These are phyloP conservation scores for Fabrea salina DNA, from an alignment of 169 alveolate species.

Conservation along the genomic window DNA sequence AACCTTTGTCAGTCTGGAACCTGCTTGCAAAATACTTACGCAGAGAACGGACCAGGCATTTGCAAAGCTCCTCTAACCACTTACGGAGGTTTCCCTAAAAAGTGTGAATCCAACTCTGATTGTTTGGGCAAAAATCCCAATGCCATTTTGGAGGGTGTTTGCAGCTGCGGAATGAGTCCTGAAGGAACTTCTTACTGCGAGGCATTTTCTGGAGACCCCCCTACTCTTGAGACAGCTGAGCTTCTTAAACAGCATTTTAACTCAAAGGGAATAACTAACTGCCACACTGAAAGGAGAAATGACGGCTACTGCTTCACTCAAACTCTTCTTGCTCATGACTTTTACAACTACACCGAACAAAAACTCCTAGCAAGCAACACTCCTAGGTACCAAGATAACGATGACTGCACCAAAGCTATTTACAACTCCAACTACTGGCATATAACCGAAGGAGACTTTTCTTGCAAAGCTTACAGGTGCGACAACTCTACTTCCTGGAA, in stretches of 20 bases:
- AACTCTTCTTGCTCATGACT: neutral
- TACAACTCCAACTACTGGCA: neutral
- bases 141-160: neutral
- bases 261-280: neutral
- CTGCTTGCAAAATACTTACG: neutral
- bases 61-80: neutral
- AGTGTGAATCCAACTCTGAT: neutral
- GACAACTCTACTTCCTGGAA: neutral
- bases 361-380: neutral
- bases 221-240: too few relatives aligned
- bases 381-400: conserved; percentile 11
- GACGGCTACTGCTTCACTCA: neutral
- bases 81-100: neutral
- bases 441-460: neutral
- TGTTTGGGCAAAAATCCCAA: neutral
- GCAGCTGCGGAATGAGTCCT: conserved; percentile 17
- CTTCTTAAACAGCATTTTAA: conserved; percentile 1
- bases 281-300: conserved; percentile 10
- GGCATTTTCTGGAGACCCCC: conserved; percentile 17
- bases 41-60: neutral
- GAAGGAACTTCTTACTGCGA: conserved; percentile 8
- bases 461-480: conserved; percentile 5
- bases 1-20: conserved; percentile 8
- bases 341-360: neutral
- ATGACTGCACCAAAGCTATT: conserved; percentile 8